Evolutionary conservation across 2,329 filamentous ascomycete species (phyloP).

Genomic region (Nectriaceae sp.): DNA sequence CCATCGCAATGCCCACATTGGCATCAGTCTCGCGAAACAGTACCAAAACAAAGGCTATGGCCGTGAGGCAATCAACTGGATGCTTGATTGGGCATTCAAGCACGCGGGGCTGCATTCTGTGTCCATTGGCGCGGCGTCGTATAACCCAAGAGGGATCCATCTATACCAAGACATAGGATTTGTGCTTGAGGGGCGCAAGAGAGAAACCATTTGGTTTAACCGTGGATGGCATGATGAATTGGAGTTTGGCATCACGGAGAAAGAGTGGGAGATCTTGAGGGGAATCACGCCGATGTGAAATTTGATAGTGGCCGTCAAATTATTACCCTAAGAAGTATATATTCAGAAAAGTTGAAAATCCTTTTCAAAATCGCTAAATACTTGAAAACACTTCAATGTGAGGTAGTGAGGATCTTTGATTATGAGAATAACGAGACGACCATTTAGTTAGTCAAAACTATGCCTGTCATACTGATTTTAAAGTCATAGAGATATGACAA

Average conservation of each 20-base stretch:
- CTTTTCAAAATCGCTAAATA: too few relatives aligned
- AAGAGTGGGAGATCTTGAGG: constrained; percentile 37
- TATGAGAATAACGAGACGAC: too few relatives aligned
- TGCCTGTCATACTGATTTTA: too few relatives aligned
- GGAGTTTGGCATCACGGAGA: constrained; percentile 39
- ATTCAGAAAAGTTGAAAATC: too few relatives aligned
- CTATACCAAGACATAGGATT: constrained; percentile 50
- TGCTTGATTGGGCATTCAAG: constrained; percentile 46
- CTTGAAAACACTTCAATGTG: too few relatives aligned
- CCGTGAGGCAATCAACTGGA: constrained; percentile 48
- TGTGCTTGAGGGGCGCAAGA: constrained; percentile 40
- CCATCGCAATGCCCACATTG: constrained; percentile 29
- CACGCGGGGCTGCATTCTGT: constrained; percentile 46
- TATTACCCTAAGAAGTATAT: too few relatives aligned
- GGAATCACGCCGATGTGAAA: constrained; percentile 5
- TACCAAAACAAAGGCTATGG: constrained; percentile 47
- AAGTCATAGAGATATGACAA: too few relatives aligned
- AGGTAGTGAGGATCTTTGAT: too few relatives aligned
- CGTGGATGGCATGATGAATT: constrained; percentile 42
- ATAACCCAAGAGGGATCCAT: constrained; percentile 42
- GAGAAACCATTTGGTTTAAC: constrained; percentile 45
- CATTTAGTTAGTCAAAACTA: too few relatives aligned
- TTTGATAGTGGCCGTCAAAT: too few relatives aligned
- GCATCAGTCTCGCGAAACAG: constrained; percentile 35
- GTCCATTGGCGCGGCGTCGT: constrained; percentile 40